A percentile compares a stretch with the other conserved stretches of the same genome.
Conservation (phyloP, 83 land plant genomes). For the Diphasiastrum complanatum region DNA sequence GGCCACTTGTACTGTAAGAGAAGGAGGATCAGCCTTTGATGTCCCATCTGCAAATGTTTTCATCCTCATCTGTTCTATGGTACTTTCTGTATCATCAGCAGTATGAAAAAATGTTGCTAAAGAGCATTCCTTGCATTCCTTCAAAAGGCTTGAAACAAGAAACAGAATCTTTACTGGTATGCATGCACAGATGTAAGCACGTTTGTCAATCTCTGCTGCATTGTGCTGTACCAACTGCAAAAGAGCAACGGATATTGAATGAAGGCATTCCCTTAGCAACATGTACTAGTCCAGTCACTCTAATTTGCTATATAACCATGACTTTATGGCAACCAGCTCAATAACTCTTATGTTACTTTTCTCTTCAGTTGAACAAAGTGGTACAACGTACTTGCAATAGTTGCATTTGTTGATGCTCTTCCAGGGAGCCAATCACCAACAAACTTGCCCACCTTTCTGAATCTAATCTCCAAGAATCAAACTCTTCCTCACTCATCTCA, state of each 20-base stretch:
- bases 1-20: too few relatives aligned
- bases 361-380: neutral
- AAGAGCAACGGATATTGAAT: neutral
- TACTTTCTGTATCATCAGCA: too few relatives aligned
- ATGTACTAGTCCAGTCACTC: neutral
- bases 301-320: neutral
- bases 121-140: too few relatives aligned
- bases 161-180: slow-evolving; percentile 45
- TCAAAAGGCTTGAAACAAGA: slow-evolving; percentile 31
- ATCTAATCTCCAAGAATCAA: slow-evolving; percentile 56
- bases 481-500: slow-evolving; percentile 57
- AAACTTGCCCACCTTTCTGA: slow-evolving; percentile 75
- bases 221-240: slow-evolving; percentile 45
- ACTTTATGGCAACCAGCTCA: neutral
- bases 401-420: slow-evolving; percentile 31
- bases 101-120: too few relatives aligned
- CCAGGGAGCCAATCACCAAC: slow-evolving; percentile 47
- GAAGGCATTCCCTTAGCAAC: slow-evolving; percentile 15
- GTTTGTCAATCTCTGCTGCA: slow-evolving; percentile 31
- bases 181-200: slow-evolving; percentile 20
- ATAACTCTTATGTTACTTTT: neutral
- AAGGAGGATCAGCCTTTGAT: too few relatives aligned
- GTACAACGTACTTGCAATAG: slow-evolving; percentile 22
- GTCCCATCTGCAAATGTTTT: too few relatives aligned
- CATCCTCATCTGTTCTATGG: too few relatives aligned